phyloP scores from a whole-genome alignment of 495 filamentous ascomycete genomes.

The Xylaria intraflava region DNA sequence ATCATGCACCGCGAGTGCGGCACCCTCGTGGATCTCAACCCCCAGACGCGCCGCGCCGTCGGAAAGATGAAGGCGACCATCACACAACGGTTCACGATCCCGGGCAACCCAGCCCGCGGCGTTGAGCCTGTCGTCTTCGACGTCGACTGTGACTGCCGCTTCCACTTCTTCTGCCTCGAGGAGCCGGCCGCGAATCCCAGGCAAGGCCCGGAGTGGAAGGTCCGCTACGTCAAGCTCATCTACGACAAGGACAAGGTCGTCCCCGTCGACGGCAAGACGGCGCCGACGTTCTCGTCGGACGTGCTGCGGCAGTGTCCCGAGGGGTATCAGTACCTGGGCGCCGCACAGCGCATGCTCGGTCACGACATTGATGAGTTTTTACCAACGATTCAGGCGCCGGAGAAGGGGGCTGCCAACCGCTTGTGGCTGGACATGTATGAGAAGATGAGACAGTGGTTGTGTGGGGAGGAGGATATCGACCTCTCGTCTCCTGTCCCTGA shows the following conservation, averaged over 20 bases:
- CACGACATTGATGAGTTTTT: constrained; percentile 36
- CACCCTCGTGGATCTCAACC: constrained; percentile 48
- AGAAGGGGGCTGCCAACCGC: constrained; percentile 17
- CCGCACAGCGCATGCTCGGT: constrained; percentile 39
- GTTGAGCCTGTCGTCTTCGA: constrained; percentile 42
- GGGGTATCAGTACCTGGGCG: constrained; percentile 53
- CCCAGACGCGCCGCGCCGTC: constrained; percentile 45
- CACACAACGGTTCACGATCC: constrained; percentile 54
- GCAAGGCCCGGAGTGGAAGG: constrained; percentile 41
- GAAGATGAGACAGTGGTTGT: constrained; percentile 41
- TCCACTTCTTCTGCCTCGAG: constrained; percentile 56
- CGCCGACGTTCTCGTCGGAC: constrained; percentile 42
- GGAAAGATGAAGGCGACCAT: constrained; percentile 68
- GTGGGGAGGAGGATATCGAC: constrained; percentile 27
- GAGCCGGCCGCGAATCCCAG: constrained; percentile 16
- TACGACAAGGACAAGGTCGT: constrained; percentile 66
- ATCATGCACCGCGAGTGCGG: constrained; percentile 64
- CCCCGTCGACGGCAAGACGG: constrained; percentile 46
- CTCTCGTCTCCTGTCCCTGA: constrained; percentile 10
- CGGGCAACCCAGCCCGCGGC: constrained; percentile 23
- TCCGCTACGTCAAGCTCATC: constrained; percentile 56
- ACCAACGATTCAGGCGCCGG: constrained; percentile 27
- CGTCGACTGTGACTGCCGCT: constrained; percentile 57
- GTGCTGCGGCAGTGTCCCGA: constrained; percentile 45
- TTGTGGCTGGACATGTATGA: constrained; percentile 37